Base-by-base conservation (phyloP, 257 asterid genomes). In the Apocynum venetum region DNA sequence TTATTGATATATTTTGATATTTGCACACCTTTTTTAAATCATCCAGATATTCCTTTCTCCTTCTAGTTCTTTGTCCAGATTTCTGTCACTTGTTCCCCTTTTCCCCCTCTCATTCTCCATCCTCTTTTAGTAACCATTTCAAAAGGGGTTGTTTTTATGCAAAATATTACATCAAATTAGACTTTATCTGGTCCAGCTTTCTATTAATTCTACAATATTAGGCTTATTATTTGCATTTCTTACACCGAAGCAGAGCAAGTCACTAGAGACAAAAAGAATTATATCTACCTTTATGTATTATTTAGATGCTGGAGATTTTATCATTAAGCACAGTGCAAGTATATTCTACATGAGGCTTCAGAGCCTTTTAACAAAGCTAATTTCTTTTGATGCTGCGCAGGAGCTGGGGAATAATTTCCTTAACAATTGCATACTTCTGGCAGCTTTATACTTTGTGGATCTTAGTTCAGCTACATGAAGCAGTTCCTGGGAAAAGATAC, bases 381-480 rank as follows among this genome's bases (percentile, higher is more conserved):
- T 44, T 76, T 80, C 47, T 57, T 25, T 56, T 35, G 60, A 72
- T 60, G 31, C 8, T 60, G 48, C 83, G 76, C 86, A 96, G 99
- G 98, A 92, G 97, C 74, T 96, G 99, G 98, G 99, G 99, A 76
- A 89, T 91, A 85, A 89, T 96, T 77, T 84, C 96, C 78, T 82
- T 96, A 84, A 89, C 84, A 70, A 83, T 96, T 68, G 99, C 99
- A 55, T 96, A 89, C 82, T 71, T 88, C 72, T 96, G 99, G 99
- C 99, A 96, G 82, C 82, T 96, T 64, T 96, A 96, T 90, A 96
- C 99, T 0, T 60, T 93, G 80, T 93, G 99, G 98, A 85, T 96
- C 82, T 91, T 96, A n/a, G 99, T 96, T 82, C 99, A 93, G 86
- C 86, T 96, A 63, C 99, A 96, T 73, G 99, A 96, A 88, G 99